Evolutionary conservation across 768 basidiomycete genomes (phyloP).

Genomic region (Strobilomyces echinocephalus): DNA sequence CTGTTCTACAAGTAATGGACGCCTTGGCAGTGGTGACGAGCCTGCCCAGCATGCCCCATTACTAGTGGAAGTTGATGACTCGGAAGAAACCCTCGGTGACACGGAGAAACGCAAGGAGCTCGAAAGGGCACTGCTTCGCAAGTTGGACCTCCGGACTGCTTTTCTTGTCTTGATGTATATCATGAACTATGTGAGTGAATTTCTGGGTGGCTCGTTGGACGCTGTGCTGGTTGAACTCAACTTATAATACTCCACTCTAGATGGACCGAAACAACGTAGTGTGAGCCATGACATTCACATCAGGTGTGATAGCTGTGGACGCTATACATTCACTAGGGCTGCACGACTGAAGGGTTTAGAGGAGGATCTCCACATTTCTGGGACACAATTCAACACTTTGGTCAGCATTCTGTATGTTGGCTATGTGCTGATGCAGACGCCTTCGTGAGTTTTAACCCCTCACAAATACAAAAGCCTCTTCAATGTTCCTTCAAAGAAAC

Average conservation of each 20-base stretch:
- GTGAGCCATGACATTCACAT: conserved; percentile 32
- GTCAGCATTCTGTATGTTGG: conserved; percentile 65
- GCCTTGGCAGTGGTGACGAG: neutral
- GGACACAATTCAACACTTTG: conserved; percentile 60
- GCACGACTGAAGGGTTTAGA: conserved; percentile 69
- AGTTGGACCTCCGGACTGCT: conserved; percentile 40
- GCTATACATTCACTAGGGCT: conserved; percentile 39
- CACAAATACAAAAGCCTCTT: neutral
- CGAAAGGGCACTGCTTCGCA: conserved; percentile 40
- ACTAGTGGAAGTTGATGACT: conserved; percentile 14
- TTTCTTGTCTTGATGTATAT: conserved; percentile 45
- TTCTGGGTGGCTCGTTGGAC: neutral
- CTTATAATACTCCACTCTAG: conserved; percentile 23
- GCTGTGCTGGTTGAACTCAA: neutral
- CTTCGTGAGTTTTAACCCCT: conserved; percentile 43
- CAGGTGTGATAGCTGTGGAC: neutral
- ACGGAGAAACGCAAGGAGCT: conserved; percentile 32
- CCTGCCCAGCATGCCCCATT: conserved; percentile 4
- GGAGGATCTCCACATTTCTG: conserved; percentile 55
- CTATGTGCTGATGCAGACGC: conserved; percentile 72
- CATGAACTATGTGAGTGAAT: conserved; percentile 40
- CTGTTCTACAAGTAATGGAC: neutral
- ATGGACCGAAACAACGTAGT: conserved; percentile 67
- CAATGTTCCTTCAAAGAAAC: conserved; percentile 40
- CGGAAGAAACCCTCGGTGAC: conserved; percentile 33